Base-by-base conservation (phyloP, 1,284 basidiomycete species). In the Mrakiaceae sp. region DNA sequence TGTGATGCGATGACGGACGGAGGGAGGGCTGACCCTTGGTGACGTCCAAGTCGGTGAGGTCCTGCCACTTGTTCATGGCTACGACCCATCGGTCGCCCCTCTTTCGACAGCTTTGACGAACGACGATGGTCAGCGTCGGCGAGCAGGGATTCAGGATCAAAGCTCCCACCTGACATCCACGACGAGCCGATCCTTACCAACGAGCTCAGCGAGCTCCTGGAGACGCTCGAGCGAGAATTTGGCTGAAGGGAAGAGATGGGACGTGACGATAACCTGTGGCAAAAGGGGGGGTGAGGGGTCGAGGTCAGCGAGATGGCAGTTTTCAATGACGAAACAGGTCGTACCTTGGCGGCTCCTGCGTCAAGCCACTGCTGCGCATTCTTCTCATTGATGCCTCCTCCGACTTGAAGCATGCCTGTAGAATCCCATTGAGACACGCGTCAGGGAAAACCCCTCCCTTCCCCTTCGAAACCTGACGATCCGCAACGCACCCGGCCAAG, bases 41-140 rank as follows among this genome's bases (percentile, higher is more conserved):
- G 16, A 99, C 89, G 72, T 89, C 86, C 86, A 92, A 91, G 72
- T 98, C 90, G 0, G 96, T 98, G 63, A 97, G 82, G 65, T 89
- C 87, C 75, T 97, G 94, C 96, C 96, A 99, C 72, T 93, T 90
- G 77, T 98, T 97, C 93, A 96, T 98, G 0, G 96, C 94, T 6
- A 99, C 89, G 49, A 93, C 81, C 96, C 96, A 99, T 69, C 80
- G 84, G 49, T 84, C 78, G 11, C 80, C 87, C 71, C 84, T 79
- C 70, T 84, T 82, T 27, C 95, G 84, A 77, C 96, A 99, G 74
- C 95, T 95, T 61, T 52, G 27, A 42, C 48, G 43, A 46, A 44
- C n/a, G 53, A 62, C 47, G 27, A 63, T 48, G 51, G 53, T 49
- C 42, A 48, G 47, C 42, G 11, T n/a, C 16, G 43, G 3, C 12